These are phyloP conservation scores for Ilex asprella DNA, from an alignment of 257 asterid species.

Conservation along the genomic window DNA sequence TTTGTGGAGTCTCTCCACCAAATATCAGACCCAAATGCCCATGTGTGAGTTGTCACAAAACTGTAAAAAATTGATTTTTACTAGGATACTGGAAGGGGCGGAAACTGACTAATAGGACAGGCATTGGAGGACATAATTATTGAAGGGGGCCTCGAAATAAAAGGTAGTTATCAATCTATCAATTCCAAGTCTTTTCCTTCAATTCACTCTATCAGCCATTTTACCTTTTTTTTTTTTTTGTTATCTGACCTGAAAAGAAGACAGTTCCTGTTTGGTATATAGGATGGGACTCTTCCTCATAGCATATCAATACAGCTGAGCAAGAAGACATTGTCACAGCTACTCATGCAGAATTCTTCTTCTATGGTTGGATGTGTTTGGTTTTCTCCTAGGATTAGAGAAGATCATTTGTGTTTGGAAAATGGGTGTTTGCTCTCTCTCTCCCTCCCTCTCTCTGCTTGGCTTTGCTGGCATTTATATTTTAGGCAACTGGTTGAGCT, in stretches of 20 bases:
- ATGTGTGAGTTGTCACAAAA: slow-evolving; percentile 5
- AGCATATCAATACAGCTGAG: slow-evolving; percentile 40
- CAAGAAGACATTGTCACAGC: slow-evolving; percentile 22
- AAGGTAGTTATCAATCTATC: slow-evolving; percentile 12
- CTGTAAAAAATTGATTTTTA: slow-evolving; percentile 19
- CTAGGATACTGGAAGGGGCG: slow-evolving; percentile 19
- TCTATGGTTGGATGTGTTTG: not conserved
- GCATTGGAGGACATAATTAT: slow-evolving; percentile 32
- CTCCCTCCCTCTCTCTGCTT: too few species aligned
- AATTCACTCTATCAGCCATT: slow-evolving; percentile 17
- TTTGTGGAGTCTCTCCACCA: slow-evolving; percentile 4
- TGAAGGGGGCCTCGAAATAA: slow-evolving; percentile 30
- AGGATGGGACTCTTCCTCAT: slow-evolving; percentile 17
- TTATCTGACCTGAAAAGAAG: slow-evolving; percentile 35
- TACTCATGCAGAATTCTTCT: slow-evolving; percentile 6
- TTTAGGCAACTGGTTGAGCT: slow-evolving; percentile 1
- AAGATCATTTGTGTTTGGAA: too few species aligned
- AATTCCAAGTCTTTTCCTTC: slow-evolving; percentile 17
- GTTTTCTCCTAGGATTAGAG: not conserved
- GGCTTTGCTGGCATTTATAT: not conserved
- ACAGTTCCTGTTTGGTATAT: slow-evolving; percentile 14
- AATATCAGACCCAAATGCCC: not conserved
- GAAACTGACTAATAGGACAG: slow-evolving; percentile 17
- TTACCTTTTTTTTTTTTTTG: slow-evolving; percentile 12
- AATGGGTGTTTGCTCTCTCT: too few species aligned